phyloP scores from a whole-genome alignment of 768 basidiomycete species.

The Rickenella mellea region DNA sequence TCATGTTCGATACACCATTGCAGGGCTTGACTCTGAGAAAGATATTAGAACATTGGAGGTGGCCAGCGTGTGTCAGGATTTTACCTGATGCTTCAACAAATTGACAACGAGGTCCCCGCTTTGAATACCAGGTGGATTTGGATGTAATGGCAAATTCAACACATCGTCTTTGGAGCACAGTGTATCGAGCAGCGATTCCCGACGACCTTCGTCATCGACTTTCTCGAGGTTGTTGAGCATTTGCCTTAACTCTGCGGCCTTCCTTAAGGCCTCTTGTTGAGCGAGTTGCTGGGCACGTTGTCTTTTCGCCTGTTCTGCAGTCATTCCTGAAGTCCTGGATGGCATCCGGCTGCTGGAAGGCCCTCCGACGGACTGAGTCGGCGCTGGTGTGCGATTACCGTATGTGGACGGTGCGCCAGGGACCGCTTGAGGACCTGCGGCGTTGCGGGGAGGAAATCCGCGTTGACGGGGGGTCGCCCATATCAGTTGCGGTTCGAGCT shows the following conservation, averaged over 20 bases:
- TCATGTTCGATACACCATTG: slow-evolving; percentile 82
- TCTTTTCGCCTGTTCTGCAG: slow-evolving; percentile 1
- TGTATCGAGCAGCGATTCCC: slow-evolving; percentile 60
- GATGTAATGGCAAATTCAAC: slow-evolving; percentile 58
- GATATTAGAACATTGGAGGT: slow-evolving; percentile 1
- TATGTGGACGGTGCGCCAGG: slow-evolving; percentile 6
- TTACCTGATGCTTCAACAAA: slow-evolving; percentile 75
- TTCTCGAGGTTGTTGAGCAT: slow-evolving; percentile 63
- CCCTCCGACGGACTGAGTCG: slow-evolving; percentile 10
- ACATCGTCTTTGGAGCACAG: slow-evolving; percentile 64
- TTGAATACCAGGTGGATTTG: slow-evolving; percentile 59
- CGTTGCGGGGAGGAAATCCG: slow-evolving; percentile 33
- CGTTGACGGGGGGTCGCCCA: slow-evolving; percentile 70
- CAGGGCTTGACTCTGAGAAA: slow-evolving; percentile 62
- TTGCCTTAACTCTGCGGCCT: slow-evolving; percentile 57
- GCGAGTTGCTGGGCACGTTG: slow-evolving; percentile 26
- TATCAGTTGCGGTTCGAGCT: slow-evolving; percentile 54
- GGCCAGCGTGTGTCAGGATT: background rate
- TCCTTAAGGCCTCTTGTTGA: slow-evolving; percentile 43
- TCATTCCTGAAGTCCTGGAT: background rate
- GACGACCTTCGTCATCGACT: slow-evolving; percentile 68
- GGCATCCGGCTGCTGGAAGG: slow-evolving; percentile 1
- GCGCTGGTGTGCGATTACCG: slow-evolving; percentile 9
- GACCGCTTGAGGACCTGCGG: background rate
- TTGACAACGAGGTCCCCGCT: slow-evolving; percentile 63